Conservation (phyloP, 306 rosid species). For the Rosa multiflora region DNA sequence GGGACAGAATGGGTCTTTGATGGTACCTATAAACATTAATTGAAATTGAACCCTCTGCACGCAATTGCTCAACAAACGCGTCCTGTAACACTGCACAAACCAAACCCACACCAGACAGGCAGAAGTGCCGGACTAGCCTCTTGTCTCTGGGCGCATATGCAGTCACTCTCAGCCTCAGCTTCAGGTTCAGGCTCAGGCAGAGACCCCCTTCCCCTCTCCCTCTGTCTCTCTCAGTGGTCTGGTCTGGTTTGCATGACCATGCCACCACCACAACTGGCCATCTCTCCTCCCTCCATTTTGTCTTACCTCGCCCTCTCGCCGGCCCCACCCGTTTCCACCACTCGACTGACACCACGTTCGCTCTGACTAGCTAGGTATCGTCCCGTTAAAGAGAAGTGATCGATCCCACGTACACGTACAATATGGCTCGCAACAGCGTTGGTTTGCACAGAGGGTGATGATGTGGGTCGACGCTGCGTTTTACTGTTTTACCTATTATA, state of each 20-base stretch:
- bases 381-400: constrained; percentile 1
- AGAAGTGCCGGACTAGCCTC: not conserved
- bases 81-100: constrained; percentile 35
- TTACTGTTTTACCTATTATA: not conserved
- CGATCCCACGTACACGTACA: not conserved
- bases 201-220: not conserved
- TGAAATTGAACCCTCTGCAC: constrained; percentile 45
- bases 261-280: not conserved
- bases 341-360: not conserved
- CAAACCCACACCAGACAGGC: not conserved
- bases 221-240: not conserved
- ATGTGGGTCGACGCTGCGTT: not conserved
- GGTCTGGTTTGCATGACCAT: not conserved
- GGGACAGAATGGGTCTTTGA: not conserved
- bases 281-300: constrained; percentile 34
- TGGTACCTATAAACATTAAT: constrained; percentile 14
- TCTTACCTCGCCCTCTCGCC: constrained; percentile 9
- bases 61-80: constrained; percentile 47
- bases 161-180: not conserved
- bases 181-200: not conserved
- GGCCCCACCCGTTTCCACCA: constrained; percentile 1
- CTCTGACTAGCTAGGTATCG: not conserved
- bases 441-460: not conserved
- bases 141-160: not conserved
- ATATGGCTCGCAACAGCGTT: not conserved